A percentile compares a stretch with the other conserved stretches of the same genome.
These are phyloP conservation scores for Phyllosticta capitalensis DNA, from an alignment of 2,329 filamentous ascomycete genomes.

Conservation along the genomic window DNA sequence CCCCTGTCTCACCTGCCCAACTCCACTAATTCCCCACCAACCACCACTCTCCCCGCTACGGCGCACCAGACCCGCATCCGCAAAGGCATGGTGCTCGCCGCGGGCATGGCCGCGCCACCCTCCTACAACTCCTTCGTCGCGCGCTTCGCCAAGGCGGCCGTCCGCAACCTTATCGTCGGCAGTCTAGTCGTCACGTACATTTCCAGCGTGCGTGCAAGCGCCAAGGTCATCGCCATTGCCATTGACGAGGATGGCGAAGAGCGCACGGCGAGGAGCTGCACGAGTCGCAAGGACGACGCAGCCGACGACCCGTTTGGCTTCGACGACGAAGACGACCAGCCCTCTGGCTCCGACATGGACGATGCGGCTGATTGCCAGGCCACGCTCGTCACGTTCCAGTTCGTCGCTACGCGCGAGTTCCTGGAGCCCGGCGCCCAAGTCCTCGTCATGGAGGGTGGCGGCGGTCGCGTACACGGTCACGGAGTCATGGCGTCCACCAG, in stretches of 20 bases:
- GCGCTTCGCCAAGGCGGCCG: slow-evolving; percentile 53
- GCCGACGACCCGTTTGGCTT: slow-evolving; percentile 48
- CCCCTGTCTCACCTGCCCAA: slow-evolving; percentile 24
- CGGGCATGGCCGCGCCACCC: slow-evolving; percentile 23
- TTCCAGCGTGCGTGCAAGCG: slow-evolving; percentile 75
- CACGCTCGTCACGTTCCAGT: slow-evolving; percentile 54
- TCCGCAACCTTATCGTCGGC: slow-evolving; percentile 54
- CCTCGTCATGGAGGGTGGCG: slow-evolving; percentile 62
- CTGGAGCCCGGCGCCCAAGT: slow-evolving; percentile 62
- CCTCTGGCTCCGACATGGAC: slow-evolving; percentile 27
- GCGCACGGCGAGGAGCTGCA: neutral
- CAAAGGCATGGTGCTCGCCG: slow-evolving; percentile 77
- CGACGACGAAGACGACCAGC: slow-evolving; percentile 34
- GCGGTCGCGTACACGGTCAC: slow-evolving; percentile 23
- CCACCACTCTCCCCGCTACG: neutral
- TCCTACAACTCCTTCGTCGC: slow-evolving; percentile 45
- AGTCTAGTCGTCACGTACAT: slow-evolving; percentile 74
- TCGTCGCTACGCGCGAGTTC: slow-evolving; percentile 62
- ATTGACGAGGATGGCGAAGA: slow-evolving; percentile 15
- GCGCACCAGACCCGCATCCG: slow-evolving; percentile 31
- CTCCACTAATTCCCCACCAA: neutral
- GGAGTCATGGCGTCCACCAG: neutral
- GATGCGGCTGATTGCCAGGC: slow-evolving; percentile 19
- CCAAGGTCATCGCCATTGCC: slow-evolving; percentile 53
- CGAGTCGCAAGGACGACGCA: neutral